Conservation (phyloP, 306 rosid species). For the Abrus pulchellus region DNA sequence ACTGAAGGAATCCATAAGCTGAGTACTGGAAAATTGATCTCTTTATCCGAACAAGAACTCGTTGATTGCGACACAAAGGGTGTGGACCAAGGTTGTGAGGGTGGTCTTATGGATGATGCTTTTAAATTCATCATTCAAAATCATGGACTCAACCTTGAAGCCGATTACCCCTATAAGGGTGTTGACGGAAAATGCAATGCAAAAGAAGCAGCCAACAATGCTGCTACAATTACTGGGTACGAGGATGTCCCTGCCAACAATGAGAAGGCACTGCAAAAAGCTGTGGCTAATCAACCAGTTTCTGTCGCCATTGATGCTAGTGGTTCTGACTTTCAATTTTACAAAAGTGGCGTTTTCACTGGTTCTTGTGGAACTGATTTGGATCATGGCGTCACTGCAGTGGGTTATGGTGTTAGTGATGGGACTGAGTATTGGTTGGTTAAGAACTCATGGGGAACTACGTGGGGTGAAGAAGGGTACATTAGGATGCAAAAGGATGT, state of each 20-base stretch:
- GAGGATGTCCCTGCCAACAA: constrained; percentile 56
- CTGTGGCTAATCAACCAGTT: constrained; percentile 55
- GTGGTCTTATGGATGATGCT: constrained; percentile 57
- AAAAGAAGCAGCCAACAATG: constrained; percentile 4
- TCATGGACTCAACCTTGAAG: constrained; percentile 51
- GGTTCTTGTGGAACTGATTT: constrained; percentile 56
- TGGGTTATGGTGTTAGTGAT: constrained; percentile 55
- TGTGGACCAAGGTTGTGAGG: constrained; percentile 57
- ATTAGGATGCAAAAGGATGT: constrained; percentile 57
- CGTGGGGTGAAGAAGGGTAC: constrained; percentile 67
- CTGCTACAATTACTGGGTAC: constrained; percentile 43
- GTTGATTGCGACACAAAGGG: constrained; percentile 56
- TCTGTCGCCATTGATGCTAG: constrained; percentile 62
- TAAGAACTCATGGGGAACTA: constrained; percentile 63
- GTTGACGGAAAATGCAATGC: constrained; percentile 47
- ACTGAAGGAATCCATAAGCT: constrained; percentile 55
- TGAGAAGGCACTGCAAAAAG: constrained; percentile 49
- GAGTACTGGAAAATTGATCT: constrained; percentile 43
- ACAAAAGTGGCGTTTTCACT: constrained; percentile 56
- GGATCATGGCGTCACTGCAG: constrained; percentile 60
- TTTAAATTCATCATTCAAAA: constrained; percentile 57
- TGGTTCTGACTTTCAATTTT: constrained; percentile 49
- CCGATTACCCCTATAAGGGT: constrained; percentile 52
- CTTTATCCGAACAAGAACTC: constrained; percentile 59
- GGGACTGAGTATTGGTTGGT: constrained; percentile 63